Evolutionary conservation across 768 basidiomycete genomes (phyloP).

Genomic region (Russula olivacea): DNA sequence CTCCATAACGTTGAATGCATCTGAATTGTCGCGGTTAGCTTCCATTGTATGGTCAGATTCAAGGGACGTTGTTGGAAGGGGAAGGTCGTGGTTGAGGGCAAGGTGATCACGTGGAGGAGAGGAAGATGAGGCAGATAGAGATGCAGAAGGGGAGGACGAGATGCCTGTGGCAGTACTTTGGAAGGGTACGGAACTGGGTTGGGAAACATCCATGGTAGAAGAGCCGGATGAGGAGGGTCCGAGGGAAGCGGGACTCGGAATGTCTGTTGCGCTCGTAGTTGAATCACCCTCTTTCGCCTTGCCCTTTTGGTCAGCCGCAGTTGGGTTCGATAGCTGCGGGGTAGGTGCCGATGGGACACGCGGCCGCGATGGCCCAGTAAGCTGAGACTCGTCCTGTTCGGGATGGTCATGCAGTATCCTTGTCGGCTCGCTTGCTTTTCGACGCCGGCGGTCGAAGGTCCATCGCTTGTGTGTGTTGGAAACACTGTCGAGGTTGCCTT

Average conservation of each 20-base stretch:
- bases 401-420: not conserved
- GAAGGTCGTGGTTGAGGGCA: conserved; percentile 23
- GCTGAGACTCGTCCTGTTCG: conserved; percentile 4
- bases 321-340: not conserved
- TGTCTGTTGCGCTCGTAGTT: not conserved
- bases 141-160: conserved; percentile 2
- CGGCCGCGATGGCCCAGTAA: not conserved
- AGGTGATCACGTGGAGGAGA: conserved; percentile 16
- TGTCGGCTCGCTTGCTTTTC: conserved; percentile 4
- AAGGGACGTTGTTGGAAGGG: not conserved
- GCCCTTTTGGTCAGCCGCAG: not conserved
- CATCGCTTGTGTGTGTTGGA: conserved; percentile 12
- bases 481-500: not conserved
- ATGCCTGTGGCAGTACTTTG: conserved; percentile 7
- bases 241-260: not conserved
- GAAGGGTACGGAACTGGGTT: not conserved
- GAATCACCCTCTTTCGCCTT: conserved; percentile 10
- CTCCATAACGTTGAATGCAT: conserved; percentile 20
- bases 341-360: not conserved
- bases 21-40: not conserved
- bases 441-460: conserved; percentile 14
- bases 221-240: conserved; percentile 15
- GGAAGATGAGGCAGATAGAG: not conserved
- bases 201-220: conserved; percentile 3
- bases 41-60: conserved; percentile 1